Base-by-base conservation (phyloP, 2,329 filamentous ascomycete species). In the Botrytis pseudocinerea region DNA sequence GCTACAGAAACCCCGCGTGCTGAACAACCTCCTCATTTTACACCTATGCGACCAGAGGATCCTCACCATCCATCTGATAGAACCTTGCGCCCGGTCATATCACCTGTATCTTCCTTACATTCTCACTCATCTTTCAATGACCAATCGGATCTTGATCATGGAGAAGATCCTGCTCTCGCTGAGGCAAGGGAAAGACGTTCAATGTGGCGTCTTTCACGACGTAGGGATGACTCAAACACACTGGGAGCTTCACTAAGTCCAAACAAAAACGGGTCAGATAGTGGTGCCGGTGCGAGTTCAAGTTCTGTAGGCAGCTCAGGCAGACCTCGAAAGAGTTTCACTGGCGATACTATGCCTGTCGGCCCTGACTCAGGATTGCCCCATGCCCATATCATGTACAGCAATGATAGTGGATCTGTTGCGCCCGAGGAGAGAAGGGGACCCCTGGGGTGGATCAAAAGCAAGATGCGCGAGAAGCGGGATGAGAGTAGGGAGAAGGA, bases 121-220 rank as follows among this genome's bases (percentile, higher is more conserved):
- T 89, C 88, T 0, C 87, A 87, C 63, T 88, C 88, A 0, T 90
- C 88, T 4, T 89, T 90, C 76, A 96, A 95, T 38, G 94, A 97
- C 76, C 89, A 91, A 35, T 97, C 94, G 0, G 94, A 97, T 79
- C 80, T 90, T 44, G 94, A 97, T 75, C 90, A 92, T 74, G 82
- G 87, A 16, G 93, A 94, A 42, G 92, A 94, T 46, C 77, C 82
- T 0, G 75, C 77, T 48, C 78, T 81, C 32, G 85, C 89, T 22
- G 90, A 92, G 70, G 59, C 71, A 70, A 90, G 92, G 70, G 92
- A 90, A 82, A 92, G 91, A 79, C 89, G 87, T 73, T 89, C 92
- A 42, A 89, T 88, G 84, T 93, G 94, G 84, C 86, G 94, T 70
- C 92, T 93, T 28, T 90, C 90, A 32, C 87, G 86, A 71, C 90